Base-by-base conservation (phyloP, 139 green algal genomes). In the Monoraphidium neglectum region DNA sequence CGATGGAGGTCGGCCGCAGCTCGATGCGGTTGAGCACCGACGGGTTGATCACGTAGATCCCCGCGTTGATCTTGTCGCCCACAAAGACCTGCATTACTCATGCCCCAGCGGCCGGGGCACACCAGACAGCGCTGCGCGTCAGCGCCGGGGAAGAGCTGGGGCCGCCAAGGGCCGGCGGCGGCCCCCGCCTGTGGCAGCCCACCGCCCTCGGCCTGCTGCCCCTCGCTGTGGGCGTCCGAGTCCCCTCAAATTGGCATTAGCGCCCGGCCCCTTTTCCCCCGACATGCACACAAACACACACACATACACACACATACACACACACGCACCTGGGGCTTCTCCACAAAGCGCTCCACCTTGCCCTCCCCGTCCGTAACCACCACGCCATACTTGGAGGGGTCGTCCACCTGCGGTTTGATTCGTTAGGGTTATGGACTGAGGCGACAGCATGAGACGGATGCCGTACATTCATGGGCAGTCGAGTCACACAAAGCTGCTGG, bases 61-160 rank as follows among this genome's bases (percentile, higher is more conserved):
- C 95, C 0, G 96, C 96, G 75, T 99, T 99, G 87, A 99, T 99
- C 84, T 97, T 98, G 87, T 99, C 96, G n/a, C 96, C 96, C 36
- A 98, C 95, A 92, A 99, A 99, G 38, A 92, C 87, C 87, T 94
- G 88, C 77, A 59, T 6, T 18, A 6, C n/a, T n/a, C n/a, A n/a
- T n/a, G n/a, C n/a, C n/a, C n/a, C n/a, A n/a, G n/a, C n/a, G n/a
- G 62, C n/a, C 35, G 16, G 37, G 23, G 15, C 35, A 26, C 24
- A 62, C 24, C 24, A 26, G 26, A 24, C 24, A 24, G 24, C 54
- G 26, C 24, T 26, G 24, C 26, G 26, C 24, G 26, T 62, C 54
- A 28, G 26, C 54, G 26, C 54, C 24, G 26, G 54, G 54, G 26
- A 26, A 62, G 24, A 24, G 24, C 24, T 26, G 26, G 54, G 24